Conservation (phyloP, 495 filamentous ascomycete genomes). For the Penicillium soppii region DNA sequence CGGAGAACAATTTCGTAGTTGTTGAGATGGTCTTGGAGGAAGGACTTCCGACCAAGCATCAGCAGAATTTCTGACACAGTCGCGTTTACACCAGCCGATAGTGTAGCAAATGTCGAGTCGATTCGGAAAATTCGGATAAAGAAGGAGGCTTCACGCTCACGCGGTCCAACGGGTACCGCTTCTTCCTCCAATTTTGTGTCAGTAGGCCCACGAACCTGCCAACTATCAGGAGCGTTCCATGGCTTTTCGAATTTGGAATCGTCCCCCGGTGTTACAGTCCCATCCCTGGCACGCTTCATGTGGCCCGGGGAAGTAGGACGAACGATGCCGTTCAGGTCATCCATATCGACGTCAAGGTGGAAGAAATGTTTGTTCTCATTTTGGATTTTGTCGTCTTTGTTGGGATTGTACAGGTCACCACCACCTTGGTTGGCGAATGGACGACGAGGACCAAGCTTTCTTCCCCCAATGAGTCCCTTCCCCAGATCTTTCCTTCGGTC, state of each 20-base stretch:
- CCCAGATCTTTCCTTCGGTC: constrained; percentile 45
- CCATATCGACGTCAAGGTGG: constrained; percentile 79
- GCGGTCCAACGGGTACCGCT: constrained; percentile 25
- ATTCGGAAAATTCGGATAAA: constrained; percentile 95
- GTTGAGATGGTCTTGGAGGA: constrained; percentile 80
- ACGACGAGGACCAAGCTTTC: constrained; percentile 45
- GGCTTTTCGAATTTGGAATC: constrained; percentile 14
- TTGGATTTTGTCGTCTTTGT: constrained; percentile 29
- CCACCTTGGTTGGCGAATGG: constrained; percentile 56
- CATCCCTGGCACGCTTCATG: constrained; percentile 25
- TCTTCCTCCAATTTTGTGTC: constrained; percentile 64
- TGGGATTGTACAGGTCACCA: constrained; percentile 15
- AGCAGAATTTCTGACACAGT: constrained; percentile 81
- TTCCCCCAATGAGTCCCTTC: constrained; percentile 35
- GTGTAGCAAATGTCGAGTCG: constrained; percentile 90
- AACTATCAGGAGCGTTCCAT: constrained; percentile 93
- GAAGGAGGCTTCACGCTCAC: constrained; percentile 69
- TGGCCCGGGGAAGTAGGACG: constrained; percentile 27
- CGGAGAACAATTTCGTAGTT: constrained; percentile 95
- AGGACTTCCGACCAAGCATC: constrained; percentile 86
- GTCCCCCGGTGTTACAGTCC: constrained; percentile 47
- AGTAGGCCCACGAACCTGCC: constrained; percentile 76
- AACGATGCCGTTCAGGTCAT: constrained; percentile 84
- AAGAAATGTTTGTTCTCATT: constrained; percentile 50
- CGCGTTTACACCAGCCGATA: constrained; percentile 76